These are phyloP conservation scores for Sphagnum tenellum DNA, from an alignment of 225 moss, liverwort and hornwort species.

Conservation along the genomic window DNA sequence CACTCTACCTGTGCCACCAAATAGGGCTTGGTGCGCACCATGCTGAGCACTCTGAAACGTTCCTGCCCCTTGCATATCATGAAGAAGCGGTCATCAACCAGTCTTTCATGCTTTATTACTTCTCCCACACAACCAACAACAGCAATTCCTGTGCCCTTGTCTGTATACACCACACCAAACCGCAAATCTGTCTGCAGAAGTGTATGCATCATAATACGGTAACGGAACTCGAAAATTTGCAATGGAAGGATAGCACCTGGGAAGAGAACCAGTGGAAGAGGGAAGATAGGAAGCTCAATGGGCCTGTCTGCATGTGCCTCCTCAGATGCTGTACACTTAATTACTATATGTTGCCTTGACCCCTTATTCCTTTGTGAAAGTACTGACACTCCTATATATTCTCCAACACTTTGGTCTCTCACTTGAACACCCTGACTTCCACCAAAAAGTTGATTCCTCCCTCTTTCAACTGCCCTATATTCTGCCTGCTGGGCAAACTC, in stretches of 20 bases:
- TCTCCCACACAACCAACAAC: conserved; percentile 96
- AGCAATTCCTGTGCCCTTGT: conserved; percentile 67
- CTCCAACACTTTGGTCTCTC: not conserved
- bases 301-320: conserved; percentile 55
- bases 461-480: conserved; percentile 7
- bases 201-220: conserved; percentile 99
- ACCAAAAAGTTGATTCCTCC: not conserved
- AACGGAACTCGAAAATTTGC: conserved; percentile 97
- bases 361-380: conserved; percentile 7
- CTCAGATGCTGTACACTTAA: conserved; percentile 28
- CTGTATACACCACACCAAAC: conserved; percentile 87
- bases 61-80: conserved; percentile 99
- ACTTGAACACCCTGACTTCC: not conserved
- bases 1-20: conserved; percentile 87
- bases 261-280: conserved; percentile 87
- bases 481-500: conserved; percentile 4
- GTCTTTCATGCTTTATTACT: conserved; percentile 88
- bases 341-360: conserved; percentile 8
- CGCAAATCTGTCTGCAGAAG: conserved; percentile 92
- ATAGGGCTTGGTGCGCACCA: conserved; percentile 94
- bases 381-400: conserved; percentile 5
- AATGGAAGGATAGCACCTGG: conserved; percentile 93
- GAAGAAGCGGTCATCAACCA: conserved; percentile 97
- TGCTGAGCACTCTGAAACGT: conserved; percentile 79
- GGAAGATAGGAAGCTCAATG: conserved; percentile 86